These are phyloP conservation scores for Albugo candida DNA, from an alignment of 352 stramenopile genomes.

Conservation along the genomic window DNA sequence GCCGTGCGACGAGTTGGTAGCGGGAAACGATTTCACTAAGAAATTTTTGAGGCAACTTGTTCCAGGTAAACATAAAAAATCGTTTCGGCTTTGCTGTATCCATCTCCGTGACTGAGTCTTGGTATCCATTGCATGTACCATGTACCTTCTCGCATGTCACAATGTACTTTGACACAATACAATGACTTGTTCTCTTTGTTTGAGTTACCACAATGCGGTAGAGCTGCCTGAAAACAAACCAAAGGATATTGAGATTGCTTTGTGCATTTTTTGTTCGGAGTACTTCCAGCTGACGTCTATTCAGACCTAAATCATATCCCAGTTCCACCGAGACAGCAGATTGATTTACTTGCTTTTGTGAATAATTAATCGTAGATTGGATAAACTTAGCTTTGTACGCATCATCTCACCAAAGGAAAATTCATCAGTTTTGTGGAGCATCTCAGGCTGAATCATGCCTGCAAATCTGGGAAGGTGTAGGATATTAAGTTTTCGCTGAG, in stretches of 20 bases:
- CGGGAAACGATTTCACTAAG: constrained; percentile 38
- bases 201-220: constrained; percentile 29
- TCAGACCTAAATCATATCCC: constrained; percentile 35
- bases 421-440: constrained; percentile 45
- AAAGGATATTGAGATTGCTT: constrained; percentile 15
- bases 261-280: constrained; percentile 25
- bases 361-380: constrained; percentile 28
- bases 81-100: constrained; percentile 9
- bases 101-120: background rate
- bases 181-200: constrained; percentile 13
- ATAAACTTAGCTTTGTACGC: constrained; percentile 43
- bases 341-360: constrained; percentile 28
- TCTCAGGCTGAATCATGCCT: constrained; percentile 26
- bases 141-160: background rate
- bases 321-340: constrained; percentile 53
- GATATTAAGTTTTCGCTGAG: constrained; percentile 55
- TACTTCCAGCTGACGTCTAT: constrained; percentile 44
- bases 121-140: background rate
- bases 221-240: constrained; percentile 56
- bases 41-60: constrained; percentile 60
- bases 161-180: constrained; percentile 52
- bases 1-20: constrained; percentile 52
- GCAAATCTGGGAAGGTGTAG: constrained; percentile 61
- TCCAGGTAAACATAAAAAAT: constrained; percentile 43
- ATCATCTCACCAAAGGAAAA: constrained; percentile 74